These are phyloP conservation scores for Cucurbita ficifolia DNA, from an alignment of 306 rosid genomes.

Conservation along the genomic window DNA sequence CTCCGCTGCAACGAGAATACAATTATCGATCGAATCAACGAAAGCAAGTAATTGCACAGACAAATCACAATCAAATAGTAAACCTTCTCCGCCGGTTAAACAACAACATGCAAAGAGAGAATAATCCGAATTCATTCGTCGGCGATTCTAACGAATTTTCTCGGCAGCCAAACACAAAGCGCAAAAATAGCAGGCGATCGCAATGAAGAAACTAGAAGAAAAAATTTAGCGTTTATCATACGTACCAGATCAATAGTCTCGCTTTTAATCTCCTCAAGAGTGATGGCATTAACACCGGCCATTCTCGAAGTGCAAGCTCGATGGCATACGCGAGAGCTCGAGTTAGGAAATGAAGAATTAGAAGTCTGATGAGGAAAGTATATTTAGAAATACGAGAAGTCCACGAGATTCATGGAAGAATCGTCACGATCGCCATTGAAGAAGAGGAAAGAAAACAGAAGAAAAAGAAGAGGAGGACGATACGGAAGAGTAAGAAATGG, in stretches of 20 bases:
- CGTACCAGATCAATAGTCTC: conserved; percentile 85
- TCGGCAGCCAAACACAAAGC: conserved; percentile 10
- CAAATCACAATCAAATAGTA: not conserved
- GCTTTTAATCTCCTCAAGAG: conserved; percentile 81
- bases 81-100: not conserved
- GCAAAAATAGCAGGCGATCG: not conserved
- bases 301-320: conserved; percentile 11
- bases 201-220: not conserved
- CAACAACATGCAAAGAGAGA: not conserved
- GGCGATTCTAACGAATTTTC: not conserved
- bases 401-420: not conserved
- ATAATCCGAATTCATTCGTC: not conserved
- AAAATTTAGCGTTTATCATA: not conserved
- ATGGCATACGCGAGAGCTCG: not conserved
- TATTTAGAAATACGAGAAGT: not conserved
- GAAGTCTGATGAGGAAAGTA: not conserved
- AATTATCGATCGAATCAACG: not conserved
- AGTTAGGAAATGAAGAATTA: not conserved
- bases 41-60: not conserved
- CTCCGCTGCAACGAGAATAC: not conserved
- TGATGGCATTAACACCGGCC: conserved; percentile 44
- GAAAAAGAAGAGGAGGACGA: not conserved
- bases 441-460: not conserved
- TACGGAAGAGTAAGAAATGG: not conserved
- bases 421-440: not conserved